Evolutionary conservation across 192 early-diverging fungal genomes (phyloP).

Genomic region (Chytriomyces confervae): DNA sequence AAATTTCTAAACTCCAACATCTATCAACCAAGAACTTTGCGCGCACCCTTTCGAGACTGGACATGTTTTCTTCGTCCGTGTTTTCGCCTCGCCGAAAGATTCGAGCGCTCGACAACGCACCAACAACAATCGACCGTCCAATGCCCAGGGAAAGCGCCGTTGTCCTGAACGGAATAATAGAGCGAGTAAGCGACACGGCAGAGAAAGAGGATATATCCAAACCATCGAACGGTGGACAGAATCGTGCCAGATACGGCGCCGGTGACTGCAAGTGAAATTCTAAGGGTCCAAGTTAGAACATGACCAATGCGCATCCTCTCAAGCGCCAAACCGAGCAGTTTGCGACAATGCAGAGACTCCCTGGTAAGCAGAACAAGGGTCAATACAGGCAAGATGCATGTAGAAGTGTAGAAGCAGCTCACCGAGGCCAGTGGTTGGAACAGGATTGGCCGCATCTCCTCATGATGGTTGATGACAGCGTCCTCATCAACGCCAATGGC

Average conservation of each 20-base stretch:
- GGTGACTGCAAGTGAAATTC: conserved; percentile 32
- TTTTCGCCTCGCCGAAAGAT: conserved; percentile 15
- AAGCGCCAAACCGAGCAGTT: conserved; percentile 22
- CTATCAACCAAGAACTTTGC: background rate
- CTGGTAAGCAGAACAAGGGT: background rate
- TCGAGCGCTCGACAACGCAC: conserved; percentile 36
- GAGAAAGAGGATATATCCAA: background rate
- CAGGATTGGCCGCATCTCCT: conserved; percentile 17
- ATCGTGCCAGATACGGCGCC: conserved; percentile 29
- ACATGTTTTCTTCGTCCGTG: conserved; percentile 4
- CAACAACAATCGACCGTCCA: conserved; percentile 36
- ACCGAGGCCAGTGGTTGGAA: conserved; percentile 31
- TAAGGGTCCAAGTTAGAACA: background rate
- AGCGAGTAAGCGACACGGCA: background rate
- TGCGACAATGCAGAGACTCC: conserved; percentile 40
- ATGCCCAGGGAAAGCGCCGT: conserved; percentile 28
- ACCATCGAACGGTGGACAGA: conserved; percentile 36
- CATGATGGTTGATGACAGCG: conserved; percentile 18
- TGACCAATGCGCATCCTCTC: background rate
- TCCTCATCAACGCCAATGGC: conserved; percentile 15
- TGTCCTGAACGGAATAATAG: background rate
- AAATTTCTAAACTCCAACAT: too few species aligned
- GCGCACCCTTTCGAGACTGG: conserved; percentile 22
- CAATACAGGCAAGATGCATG: background rate
- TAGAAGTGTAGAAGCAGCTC: background rate